Evolutionary conservation across 129 eudicot genomes (phyloP).

Genomic region (Ambrosia trifida): DNA sequence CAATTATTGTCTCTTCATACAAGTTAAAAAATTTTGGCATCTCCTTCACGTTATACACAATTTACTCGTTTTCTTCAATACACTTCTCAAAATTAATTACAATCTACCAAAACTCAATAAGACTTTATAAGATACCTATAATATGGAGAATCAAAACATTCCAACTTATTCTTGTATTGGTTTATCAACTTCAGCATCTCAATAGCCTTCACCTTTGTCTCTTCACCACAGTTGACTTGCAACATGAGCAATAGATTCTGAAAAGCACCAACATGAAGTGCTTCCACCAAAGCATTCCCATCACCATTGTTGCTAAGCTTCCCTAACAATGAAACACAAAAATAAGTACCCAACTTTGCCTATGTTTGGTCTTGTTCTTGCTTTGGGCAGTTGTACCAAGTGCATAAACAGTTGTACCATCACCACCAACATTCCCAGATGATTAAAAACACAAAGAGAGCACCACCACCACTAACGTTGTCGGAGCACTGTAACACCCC

Average conservation of each 20-base stretch:
- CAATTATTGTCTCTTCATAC: too few relatives aligned
- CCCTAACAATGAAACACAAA: slow-evolving; percentile 61
- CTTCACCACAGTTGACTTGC: slow-evolving; percentile 76
- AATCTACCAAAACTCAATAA: slow-evolving; percentile 34
- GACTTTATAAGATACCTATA: slow-evolving; percentile 68
- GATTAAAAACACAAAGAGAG: too few relatives aligned
- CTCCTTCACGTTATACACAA: slow-evolving; percentile 3
- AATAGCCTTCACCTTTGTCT: slow-evolving; percentile 68
- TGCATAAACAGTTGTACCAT: too few relatives aligned
- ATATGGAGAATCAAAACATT: slow-evolving; percentile 71
- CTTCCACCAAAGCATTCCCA: slow-evolving; percentile 50
- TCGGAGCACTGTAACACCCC: too few relatives aligned
- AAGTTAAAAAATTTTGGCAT: slow-evolving; percentile 22
- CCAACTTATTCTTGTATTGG: slow-evolving; percentile 50
- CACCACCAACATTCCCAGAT: too few relatives aligned
- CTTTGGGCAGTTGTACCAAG: too few relatives aligned
- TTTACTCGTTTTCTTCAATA: not conserved
- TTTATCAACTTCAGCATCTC: slow-evolving; percentile 84
- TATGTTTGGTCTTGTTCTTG: too few relatives aligned
- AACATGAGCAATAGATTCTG: slow-evolving; percentile 80
- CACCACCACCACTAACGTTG: too few relatives aligned
- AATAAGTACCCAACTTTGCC: slow-evolving; percentile 65
- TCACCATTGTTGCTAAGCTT: slow-evolving; percentile 48
- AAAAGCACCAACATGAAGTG: slow-evolving; percentile 73
- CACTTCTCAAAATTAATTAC: slow-evolving; percentile 15